Percentiles rank a stretch among this genome's conserved stretches.
Evolutionary conservation across 2,329 filamentous ascomycete species (phyloP).

Genomic region (Microdochium nivale): DNA sequence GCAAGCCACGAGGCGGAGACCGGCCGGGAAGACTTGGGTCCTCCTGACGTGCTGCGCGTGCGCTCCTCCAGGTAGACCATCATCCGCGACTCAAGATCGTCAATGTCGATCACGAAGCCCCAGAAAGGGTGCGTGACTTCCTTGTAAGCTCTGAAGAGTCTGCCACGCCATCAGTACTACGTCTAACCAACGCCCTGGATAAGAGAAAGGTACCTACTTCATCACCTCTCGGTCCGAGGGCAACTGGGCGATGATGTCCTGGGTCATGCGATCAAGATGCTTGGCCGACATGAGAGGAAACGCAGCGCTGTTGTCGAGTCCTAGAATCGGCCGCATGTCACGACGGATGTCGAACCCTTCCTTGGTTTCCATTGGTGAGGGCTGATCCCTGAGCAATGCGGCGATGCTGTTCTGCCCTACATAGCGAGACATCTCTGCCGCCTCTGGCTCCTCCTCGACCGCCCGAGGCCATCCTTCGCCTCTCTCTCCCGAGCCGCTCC

Average conservation of each 20-base stretch:
- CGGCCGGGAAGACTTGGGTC: slow-evolving; percentile 35
- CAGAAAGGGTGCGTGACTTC: slow-evolving; percentile 60
- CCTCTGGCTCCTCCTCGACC: slow-evolving; percentile 37
- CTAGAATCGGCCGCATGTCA: slow-evolving; percentile 58
- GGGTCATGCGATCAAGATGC: slow-evolving; percentile 50
- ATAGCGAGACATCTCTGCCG: slow-evolving; percentile 47
- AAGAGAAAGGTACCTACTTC: slow-evolving; percentile 40
- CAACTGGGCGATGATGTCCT: slow-evolving; percentile 52
- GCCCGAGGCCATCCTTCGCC: not conserved
- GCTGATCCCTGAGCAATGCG: slow-evolving; percentile 54
- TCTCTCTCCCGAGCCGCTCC: not conserved
- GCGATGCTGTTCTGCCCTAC: slow-evolving; percentile 61
- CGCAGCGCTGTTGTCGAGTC: slow-evolving; percentile 56
- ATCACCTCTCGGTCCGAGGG: slow-evolving; percentile 58
- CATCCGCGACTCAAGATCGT: slow-evolving; percentile 54
- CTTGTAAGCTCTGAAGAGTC: slow-evolving; percentile 57
- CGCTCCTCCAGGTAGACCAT: slow-evolving; percentile 59
- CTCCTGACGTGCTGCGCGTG: slow-evolving; percentile 42
- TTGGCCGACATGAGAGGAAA: slow-evolving; percentile 59
- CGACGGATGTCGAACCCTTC: slow-evolving; percentile 49
- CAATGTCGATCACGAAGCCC: slow-evolving; percentile 59
- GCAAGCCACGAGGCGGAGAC: slow-evolving; percentile 59
- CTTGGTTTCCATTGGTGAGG: slow-evolving; percentile 40
- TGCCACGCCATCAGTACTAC: slow-evolving; percentile 15
- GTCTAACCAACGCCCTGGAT: slow-evolving; percentile 6